Base-by-base conservation (phyloP, 1,284 basidiomycete genomes). In the Leccinum pachyderme region DNA sequence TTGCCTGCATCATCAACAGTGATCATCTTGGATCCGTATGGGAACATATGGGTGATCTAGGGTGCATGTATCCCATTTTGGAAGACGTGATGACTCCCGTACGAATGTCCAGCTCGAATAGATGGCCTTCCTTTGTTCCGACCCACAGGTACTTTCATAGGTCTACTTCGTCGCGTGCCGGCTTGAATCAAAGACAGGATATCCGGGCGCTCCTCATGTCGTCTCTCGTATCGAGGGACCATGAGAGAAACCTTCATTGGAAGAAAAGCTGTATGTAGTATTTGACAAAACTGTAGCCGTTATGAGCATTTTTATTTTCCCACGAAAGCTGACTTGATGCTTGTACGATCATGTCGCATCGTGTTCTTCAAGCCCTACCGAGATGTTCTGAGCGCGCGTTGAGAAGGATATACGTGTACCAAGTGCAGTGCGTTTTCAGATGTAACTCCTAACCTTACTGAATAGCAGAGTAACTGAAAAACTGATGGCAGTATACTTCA, bases 1-100 rank as follows among this genome's bases (percentile, higher is more conserved):
- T 96, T 96, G 8, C 94, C 93, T 1, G 72, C 75, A 47, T 95
- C 93, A 68, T 97, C 94, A 15, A 95, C 67, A 0, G 89, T 85
- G 51, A 94, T 70, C 84, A 97, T 89, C 15, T 75, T 75, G 3
- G 77, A 69, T 0, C 81, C 82, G 62, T 89, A 73, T 4, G 90
- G 80, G 68, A 91, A 87, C 48, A 97, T 89, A 61, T 86, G 77
- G 1, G 80, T 80, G 49, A 97, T 78, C 0, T 86, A 70, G 50
- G 84, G 78, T 0, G 82, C 66, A 67, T 96, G 94, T 0, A 82
- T 81, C 76, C 74, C 11, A 79, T 75, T 58, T 84, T 88, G 18
- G 77, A 75, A 4, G 81, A 82, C 0, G 77, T 77, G 13, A 93
- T 72, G 3, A 64, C 62, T 0, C 86, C 86, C 1, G 77, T 81